Evolutionary conservation across 2,329 filamentous ascomycete species (phyloP), one percentile per base, ranked within the genome.

Genomic region (Pseudopyricularia javanii): DNA sequence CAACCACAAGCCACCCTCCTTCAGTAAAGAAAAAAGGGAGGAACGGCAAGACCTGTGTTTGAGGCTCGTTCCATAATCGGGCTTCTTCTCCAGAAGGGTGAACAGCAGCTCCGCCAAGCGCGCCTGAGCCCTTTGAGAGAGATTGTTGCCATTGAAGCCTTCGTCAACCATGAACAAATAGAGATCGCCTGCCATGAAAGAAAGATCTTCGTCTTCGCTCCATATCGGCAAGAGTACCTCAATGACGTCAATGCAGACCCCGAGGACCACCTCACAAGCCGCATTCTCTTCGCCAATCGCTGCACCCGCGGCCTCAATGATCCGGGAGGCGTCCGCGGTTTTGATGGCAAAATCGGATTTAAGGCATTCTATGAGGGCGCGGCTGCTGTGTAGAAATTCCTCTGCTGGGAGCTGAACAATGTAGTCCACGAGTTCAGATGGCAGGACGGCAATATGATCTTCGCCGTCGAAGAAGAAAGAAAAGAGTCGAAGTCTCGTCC

Each of bases 131-230:
- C 73, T 75, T 2, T 82, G 70, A 0, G 91, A 94, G 49, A 89
- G 75, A 35, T 86, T 75, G 47, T 83, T 82, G 47, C 79, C 83
- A 6, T 78, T 75, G 26, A 95, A 68, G 30, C 83, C 79, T 17
- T 75, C 75, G 52, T 80, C 79, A 48, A 90, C 76, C 58, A 93
- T 85, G 71, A 89, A 88, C 47, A 78, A 70, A 65, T 97, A 97
- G 20, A 96, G 70, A 55, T 94, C 85, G 20, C 82, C 78, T 3
- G 85, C 87, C 40, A 78, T 74, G 3, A 79, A 76, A n/a, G 75
- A 76, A 3, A 95, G 70, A 1, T 80, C 72, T 33, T 77, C 75
- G 22, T 73, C 70, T 40, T 77, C 73, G 2, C 74, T 68, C 88
- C 88, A 93, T 37, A 80, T 69, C 12, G 70, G 66, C 37, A 80